These are phyloP conservation scores for Penicillium sp. DNA, from an alignment of 2,329 filamentous ascomycete genomes.

Conservation along the genomic window DNA sequence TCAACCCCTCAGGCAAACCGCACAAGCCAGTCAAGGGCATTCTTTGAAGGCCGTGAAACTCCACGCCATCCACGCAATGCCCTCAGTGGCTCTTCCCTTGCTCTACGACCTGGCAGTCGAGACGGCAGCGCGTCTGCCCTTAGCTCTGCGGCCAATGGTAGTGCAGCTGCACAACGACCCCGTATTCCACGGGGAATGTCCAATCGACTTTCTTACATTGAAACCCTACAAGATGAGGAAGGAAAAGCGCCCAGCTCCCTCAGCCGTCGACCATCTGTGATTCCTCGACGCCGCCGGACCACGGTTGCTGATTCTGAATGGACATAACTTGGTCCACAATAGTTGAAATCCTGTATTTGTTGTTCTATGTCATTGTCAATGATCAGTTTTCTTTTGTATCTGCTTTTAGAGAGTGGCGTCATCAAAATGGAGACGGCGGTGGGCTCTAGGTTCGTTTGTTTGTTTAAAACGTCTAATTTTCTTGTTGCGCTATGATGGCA, in stretches of 20 bases:
- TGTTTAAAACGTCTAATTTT: constrained; percentile 9
- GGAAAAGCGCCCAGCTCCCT: constrained; percentile 32
- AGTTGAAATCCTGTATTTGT: constrained; percentile 1
- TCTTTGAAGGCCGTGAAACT: constrained; percentile 41
- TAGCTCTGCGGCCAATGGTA: constrained; percentile 32
- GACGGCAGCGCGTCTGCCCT: constrained; percentile 39
- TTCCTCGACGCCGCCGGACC: constrained; percentile 39
- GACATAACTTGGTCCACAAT: constrained; percentile 19
- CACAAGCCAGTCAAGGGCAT: constrained; percentile 38
- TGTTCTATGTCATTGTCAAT: neutral
- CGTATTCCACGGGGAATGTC: constrained; percentile 40
- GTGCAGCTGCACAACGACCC: constrained; percentile 32
- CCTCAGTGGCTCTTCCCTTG: constrained; percentile 38
- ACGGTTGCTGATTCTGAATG: constrained; percentile 42
- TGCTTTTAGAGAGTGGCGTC: constrained; percentile 12
- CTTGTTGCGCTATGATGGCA: constrained; percentile 16
- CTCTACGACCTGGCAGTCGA: constrained; percentile 43
- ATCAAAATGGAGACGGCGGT: constrained; percentile 2
- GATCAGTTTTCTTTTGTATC: constrained; percentile 4
- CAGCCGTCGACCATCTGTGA: constrained; percentile 36
- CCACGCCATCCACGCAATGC: constrained; percentile 41
- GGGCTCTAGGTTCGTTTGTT: constrained; percentile 11
- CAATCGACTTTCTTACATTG: constrained; percentile 38
- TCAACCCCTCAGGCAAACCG: constrained; percentile 41
- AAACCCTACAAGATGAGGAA: constrained; percentile 41